Evolutionary conservation across 2,329 filamentous ascomycete genomes (phyloP), one percentile per base, ranked within the genome.

Genomic region (Talaromyces sp.): DNA sequence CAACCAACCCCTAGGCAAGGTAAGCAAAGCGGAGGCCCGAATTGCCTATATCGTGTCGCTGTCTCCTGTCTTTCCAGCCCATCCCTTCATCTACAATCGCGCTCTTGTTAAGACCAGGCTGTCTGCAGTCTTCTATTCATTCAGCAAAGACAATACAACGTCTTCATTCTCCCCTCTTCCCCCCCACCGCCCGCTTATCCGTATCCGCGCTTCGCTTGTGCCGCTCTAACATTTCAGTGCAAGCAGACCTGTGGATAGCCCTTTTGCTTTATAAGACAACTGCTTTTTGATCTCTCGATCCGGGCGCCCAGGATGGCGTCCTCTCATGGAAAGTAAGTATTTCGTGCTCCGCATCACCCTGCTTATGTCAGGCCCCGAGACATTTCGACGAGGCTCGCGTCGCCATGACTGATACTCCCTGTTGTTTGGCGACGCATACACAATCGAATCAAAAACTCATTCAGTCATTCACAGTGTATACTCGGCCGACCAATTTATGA

Each of bases 401-500:
- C 33, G 61, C 61, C 7, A 11, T 27, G n/a, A 37, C 4, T 50
- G 22, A 43, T 54, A 37, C 22, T 8, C 19, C 35, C 9, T n/a
- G 31, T 50, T 24, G 4, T 37, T 50, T 50, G n/a, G 10, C 41
- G 48, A 35, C 48, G 50, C 47, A 54, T 41, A 35, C 41, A 16
- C 22, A 14, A 35, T 47, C 6, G 39, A 10, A 50, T 52, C n/a
- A 43, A 45, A 52, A 43, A 62, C 39, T 45, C 50, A 47, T 35
- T 35, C 61, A n/a, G 31, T 31, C 37, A 14, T 27, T 64, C 70
- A 69, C 74, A 87, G 85, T 70, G 83, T 87, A 72, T 89, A 88
- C 78, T 81, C 84, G 50, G 79, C 84, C 67, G 84, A 85, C 68
- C 86, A 88, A 72, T 98, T 98, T 82, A 96, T 98, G 91, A 98